Percentiles rank a stretch among this genome's conserved stretches.
Evolutionary conservation across 768 basidiomycete species (phyloP).

Genomic region (Inosperma sp.): DNA sequence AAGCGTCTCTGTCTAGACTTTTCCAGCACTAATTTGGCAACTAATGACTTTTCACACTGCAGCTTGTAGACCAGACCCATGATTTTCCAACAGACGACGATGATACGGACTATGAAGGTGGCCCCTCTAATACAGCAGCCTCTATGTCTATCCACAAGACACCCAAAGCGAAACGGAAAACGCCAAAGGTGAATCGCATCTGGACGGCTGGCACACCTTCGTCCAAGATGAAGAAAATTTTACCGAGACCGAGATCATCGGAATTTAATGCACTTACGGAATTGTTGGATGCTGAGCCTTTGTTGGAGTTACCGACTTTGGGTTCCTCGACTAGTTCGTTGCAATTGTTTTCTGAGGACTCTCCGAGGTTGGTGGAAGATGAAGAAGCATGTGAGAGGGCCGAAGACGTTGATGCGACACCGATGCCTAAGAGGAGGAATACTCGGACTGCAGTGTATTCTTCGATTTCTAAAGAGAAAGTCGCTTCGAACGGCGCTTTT

Average conservation of each 20-base stretch:
- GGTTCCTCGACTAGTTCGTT: neutral
- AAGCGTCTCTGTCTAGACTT: slow-evolving; percentile 15
- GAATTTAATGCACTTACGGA: slow-evolving; percentile 19
- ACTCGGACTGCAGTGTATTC: neutral
- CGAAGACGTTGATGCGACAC: neutral
- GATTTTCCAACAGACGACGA: slow-evolving; percentile 24
- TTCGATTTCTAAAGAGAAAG: neutral
- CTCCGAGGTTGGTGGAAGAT: too few relatives aligned
- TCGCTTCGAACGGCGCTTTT: too few relatives aligned
- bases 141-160: slow-evolving; percentile 3
- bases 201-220: slow-evolving; percentile 28
- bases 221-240: slow-evolving; percentile 12
- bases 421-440: neutral
- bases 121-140: neutral
- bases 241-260: slow-evolving; percentile 12
- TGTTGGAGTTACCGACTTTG: slow-evolving; percentile 2
- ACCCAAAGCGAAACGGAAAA: slow-evolving; percentile 11
- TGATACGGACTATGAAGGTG: slow-evolving; percentile 12
- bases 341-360: neutral
- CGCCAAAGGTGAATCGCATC: slow-evolving; percentile 27
- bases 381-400: neutral
- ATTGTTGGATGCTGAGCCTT: slow-evolving; percentile 8
- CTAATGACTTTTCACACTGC: neutral
- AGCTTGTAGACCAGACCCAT: slow-evolving; percentile 26
- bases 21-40: neutral